Conservation (phyloP, 2,329 filamentous ascomycete genomes). For the Diaporthe sp. region DNA sequence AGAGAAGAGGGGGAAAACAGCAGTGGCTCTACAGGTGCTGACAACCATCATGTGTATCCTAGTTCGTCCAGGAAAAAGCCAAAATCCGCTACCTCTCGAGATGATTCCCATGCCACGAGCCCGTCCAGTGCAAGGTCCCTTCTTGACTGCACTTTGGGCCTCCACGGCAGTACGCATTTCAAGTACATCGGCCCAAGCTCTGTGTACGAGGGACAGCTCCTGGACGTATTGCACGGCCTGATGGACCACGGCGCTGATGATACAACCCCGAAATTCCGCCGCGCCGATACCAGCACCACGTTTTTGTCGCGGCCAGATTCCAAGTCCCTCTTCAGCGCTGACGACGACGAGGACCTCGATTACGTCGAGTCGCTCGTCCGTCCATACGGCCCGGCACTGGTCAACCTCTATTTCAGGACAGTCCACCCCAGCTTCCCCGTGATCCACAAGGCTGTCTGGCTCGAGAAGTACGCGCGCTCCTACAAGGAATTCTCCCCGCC, state of each 20-base stretch:
- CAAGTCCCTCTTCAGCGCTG: slow-evolving; percentile 42
- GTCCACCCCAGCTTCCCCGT: slow-evolving; percentile 72
- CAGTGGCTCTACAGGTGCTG: not conserved
- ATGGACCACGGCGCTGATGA: slow-evolving; percentile 41
- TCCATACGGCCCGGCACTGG: slow-evolving; percentile 72
- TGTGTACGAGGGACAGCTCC: slow-evolving; percentile 46
- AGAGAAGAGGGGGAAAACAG: not conserved
- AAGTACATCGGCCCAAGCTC: slow-evolving; percentile 46
- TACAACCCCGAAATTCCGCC: slow-evolving; percentile 44
- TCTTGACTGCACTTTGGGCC: slow-evolving; percentile 45
- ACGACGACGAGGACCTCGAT: slow-evolving; percentile 76
- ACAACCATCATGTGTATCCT: not conserved
- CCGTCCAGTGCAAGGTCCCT: slow-evolving; percentile 41
- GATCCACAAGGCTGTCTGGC: slow-evolving; percentile 72
- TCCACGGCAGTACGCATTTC: slow-evolving; percentile 44
- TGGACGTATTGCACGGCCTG: slow-evolving; percentile 44
- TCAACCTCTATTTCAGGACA: slow-evolving; percentile 77
- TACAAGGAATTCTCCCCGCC: slow-evolving; percentile 72
- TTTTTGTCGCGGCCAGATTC: slow-evolving; percentile 46
- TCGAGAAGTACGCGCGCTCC: slow-evolving; percentile 71
- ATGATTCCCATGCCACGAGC: slow-evolving; percentile 40
- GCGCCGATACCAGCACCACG: slow-evolving; percentile 44
- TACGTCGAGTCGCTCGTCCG: slow-evolving; percentile 74
- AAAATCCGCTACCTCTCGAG: slow-evolving; percentile 42
- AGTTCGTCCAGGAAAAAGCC: slow-evolving; percentile 30